These are phyloP conservation scores for Cladosporium halotolerans DNA, from an alignment of 2,329 filamentous ascomycete species.

Conservation along the genomic window DNA sequence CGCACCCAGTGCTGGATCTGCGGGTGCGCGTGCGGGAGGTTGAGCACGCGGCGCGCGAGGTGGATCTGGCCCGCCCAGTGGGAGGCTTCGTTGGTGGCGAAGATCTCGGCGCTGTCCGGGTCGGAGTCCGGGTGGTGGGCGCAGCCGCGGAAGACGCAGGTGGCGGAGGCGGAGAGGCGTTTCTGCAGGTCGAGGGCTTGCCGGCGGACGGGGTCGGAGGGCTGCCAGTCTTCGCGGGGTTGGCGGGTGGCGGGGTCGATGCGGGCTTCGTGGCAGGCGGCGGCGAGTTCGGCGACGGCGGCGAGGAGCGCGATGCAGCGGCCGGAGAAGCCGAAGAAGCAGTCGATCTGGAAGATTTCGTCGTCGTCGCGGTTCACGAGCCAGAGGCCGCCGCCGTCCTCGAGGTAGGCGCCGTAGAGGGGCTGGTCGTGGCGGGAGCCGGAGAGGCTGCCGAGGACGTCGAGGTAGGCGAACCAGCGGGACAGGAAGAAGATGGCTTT, in stretches of 20 bases:
- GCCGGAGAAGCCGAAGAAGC: slow-evolving; percentile 71
- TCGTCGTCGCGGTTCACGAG: slow-evolving; percentile 30
- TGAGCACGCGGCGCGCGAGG: slow-evolving; percentile 66
- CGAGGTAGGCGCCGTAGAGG: slow-evolving; percentile 35
- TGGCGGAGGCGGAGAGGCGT: slow-evolving; percentile 53
- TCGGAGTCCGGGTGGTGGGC: slow-evolving; percentile 40
- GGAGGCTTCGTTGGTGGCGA: slow-evolving; percentile 69
- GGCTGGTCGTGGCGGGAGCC: slow-evolving; percentile 46
- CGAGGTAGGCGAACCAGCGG: slow-evolving; percentile 79
- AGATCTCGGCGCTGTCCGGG: slow-evolving; percentile 58
- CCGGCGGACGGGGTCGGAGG: slow-evolving; percentile 47
- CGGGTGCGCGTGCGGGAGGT: slow-evolving; percentile 49
- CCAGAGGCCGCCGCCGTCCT: slow-evolving; percentile 31
- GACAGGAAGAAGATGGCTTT: slow-evolving; percentile 66
- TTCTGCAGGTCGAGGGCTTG: slow-evolving; percentile 55
- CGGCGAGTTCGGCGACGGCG: slow-evolving; percentile 64
- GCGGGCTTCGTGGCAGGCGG: slow-evolving; percentile 60
- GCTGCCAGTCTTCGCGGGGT: slow-evolving; percentile 52
- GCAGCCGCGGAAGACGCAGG: slow-evolving; percentile 38
- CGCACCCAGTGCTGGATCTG: slow-evolving; percentile 59
- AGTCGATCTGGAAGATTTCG: slow-evolving; percentile 61
- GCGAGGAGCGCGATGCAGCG: slow-evolving; percentile 65
- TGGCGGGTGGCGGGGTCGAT: slow-evolving; percentile 48
- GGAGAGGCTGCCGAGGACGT: slow-evolving; percentile 67
- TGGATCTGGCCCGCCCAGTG: slow-evolving; percentile 75